These are phyloP conservation scores for Solanum tarijense DNA, from an alignment of 257 asterid genomes.

Conservation along the genomic window DNA sequence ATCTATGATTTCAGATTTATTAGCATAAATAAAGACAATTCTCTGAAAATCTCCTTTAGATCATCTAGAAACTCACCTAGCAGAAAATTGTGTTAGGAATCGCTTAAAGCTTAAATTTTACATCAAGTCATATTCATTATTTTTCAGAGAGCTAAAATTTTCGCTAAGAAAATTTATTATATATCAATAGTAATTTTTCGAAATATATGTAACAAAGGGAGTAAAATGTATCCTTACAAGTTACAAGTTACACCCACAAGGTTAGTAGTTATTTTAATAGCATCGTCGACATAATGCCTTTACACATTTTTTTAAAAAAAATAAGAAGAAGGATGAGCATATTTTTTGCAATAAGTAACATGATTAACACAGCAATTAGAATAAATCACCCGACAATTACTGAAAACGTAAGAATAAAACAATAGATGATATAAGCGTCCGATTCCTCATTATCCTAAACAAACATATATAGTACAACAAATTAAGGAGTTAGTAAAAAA, in stretches of 20 bases:
- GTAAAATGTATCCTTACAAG: background rate
- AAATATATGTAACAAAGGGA: background rate
- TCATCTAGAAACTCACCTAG: background rate
- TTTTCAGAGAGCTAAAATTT: background rate
- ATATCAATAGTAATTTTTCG: background rate
- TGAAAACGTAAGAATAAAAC: background rate
- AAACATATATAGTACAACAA: background rate
- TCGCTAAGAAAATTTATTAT: background rate
- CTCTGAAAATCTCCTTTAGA: background rate
- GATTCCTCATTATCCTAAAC: background rate
- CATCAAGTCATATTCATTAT: background rate
- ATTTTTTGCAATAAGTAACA: background rate
- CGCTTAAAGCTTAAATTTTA: background rate
- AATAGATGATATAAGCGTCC: background rate
- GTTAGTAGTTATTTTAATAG: background rate
- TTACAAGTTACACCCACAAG: background rate
- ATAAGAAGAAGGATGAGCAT: background rate
- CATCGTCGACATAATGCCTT: background rate
- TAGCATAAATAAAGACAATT: background rate
- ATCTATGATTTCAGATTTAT: background rate
- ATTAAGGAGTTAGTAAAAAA: background rate
- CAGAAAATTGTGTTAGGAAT: background rate
- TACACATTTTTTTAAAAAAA: background rate
- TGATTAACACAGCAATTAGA: background rate
- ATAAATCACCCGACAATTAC: constrained; percentile 1